These are phyloP conservation scores for Terfezia claveryi DNA, from an alignment of 495 filamentous ascomycete genomes.

Conservation along the genomic window DNA sequence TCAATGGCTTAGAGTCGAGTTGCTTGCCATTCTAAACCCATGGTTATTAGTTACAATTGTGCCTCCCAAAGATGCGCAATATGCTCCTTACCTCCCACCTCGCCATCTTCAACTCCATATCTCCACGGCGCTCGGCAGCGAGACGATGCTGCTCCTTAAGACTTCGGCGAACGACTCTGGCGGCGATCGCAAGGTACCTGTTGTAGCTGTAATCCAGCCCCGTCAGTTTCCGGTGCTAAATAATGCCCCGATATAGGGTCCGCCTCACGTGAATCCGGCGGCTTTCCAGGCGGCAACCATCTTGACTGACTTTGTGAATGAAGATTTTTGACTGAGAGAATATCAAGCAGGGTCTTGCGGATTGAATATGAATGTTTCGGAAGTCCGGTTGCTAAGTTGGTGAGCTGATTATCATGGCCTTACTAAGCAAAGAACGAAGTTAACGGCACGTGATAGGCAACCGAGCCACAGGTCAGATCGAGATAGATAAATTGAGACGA, in stretches of 20 bases:
- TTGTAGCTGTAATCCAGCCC: conserved; percentile 39
- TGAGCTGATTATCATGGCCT: background rate
- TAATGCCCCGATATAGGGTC: background rate
- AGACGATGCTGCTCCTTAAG: conserved; percentile 84
- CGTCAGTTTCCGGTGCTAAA: conserved; percentile 3
- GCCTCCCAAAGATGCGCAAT: conserved; percentile 1
- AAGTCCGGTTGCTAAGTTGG: background rate
- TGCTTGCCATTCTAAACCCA: conserved; percentile 75
- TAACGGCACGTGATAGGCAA: background rate
- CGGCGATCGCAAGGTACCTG: conserved; percentile 56
- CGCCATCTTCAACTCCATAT: conserved; percentile 74
- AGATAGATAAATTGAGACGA: too few relatives aligned
- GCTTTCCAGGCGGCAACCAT: conserved; percentile 99
- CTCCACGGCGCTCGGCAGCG: conserved; percentile 67
- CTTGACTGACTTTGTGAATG: conserved; percentile 28
- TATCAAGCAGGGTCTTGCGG: background rate
- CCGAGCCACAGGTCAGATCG: too few relatives aligned
- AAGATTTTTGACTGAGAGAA: background rate
- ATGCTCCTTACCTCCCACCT: conserved; percentile 62
- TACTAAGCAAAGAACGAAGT: background rate
- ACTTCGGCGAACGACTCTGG: conserved; percentile 65
- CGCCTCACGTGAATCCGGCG: conserved; percentile 74
- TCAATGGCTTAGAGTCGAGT: conserved; percentile 4
- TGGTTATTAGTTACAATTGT: background rate
- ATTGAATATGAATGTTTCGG: background rate